These are phyloP conservation scores for Karstenula rhodostoma DNA, from an alignment of 2,329 filamentous ascomycete genomes.

Conservation along the genomic window DNA sequence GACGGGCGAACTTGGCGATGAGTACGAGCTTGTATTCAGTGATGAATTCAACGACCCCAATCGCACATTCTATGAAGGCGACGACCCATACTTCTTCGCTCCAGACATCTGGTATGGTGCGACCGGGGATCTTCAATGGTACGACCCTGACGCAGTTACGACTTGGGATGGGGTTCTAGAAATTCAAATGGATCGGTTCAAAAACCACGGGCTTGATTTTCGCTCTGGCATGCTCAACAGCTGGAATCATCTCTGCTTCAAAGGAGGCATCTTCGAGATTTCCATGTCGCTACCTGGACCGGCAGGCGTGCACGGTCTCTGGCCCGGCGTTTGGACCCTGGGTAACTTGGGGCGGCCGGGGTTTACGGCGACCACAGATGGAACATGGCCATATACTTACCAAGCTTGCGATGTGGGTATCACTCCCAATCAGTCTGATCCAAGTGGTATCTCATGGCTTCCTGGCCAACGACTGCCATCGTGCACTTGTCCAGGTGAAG, in stretches of 20 bases:
- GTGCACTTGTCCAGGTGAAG: conserved; percentile 56
- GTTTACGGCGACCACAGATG: conserved; percentile 61
- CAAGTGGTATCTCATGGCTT: conserved; percentile 53
- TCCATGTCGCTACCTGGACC: conserved; percentile 62
- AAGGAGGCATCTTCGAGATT: conserved; percentile 62
- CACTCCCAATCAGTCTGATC: conserved; percentile 58
- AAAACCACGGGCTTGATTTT: conserved; percentile 56
- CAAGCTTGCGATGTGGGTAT: conserved; percentile 60
- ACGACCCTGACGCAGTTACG: conserved; percentile 61
- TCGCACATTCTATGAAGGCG: conserved; percentile 64
- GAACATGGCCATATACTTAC: conserved; percentile 65
- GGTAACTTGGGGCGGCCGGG: conserved; percentile 63
- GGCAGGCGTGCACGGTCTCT: conserved; percentile 58
- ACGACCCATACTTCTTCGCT: conserved; percentile 64
- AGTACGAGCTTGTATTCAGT: conserved; percentile 61
- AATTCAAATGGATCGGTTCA: conserved; percentile 56
- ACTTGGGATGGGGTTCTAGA: conserved; percentile 58
- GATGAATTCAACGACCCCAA: conserved; percentile 64
- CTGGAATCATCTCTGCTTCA: conserved; percentile 65
- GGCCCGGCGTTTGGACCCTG: conserved; percentile 64
- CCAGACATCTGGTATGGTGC: conserved; percentile 64
- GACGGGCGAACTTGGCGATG: conserved; percentile 56
- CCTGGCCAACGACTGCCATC: conserved; percentile 57
- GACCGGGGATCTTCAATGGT: conserved; percentile 61
- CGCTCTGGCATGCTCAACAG: conserved; percentile 62